A percentile compares a stretch with the other conserved stretches of the same genome.
These are phyloP conservation scores for Glarea lozoyensis DNA, from an alignment of 495 filamentous ascomycete species.

Conservation along the genomic window DNA sequence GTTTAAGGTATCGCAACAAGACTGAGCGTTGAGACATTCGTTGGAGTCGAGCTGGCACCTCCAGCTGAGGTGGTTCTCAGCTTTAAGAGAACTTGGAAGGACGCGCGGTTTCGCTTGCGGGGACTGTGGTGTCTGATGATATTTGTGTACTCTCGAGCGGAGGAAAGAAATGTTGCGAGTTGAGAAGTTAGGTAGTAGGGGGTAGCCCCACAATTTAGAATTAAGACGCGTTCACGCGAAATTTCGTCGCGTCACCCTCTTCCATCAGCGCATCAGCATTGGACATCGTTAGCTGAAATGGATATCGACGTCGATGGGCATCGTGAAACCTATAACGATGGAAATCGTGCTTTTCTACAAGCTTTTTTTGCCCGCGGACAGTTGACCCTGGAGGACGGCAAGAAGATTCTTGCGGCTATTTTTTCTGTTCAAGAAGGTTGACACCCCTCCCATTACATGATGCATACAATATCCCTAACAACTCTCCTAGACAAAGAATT, in stretches of 20 bases:
- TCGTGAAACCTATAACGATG: slow-evolving; percentile 32
- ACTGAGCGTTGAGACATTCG: no score
- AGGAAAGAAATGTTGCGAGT: no score
- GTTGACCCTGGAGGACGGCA: slow-evolving; percentile 65
- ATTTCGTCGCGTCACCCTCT: neutral
- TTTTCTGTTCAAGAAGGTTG: slow-evolving; percentile 40
- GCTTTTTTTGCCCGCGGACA: slow-evolving; percentile 71
- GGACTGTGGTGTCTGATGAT: no score
- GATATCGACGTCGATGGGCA: slow-evolving; percentile 5
- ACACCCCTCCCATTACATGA: neutral
- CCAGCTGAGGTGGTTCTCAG: no score
- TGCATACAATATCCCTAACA: slow-evolving; percentile 1
- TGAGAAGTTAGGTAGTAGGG: no score
- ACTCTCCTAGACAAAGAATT: slow-evolving; percentile 6
- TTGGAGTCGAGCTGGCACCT: no score
- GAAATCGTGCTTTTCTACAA: slow-evolving; percentile 89
- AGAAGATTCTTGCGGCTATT: slow-evolving; percentile 69
- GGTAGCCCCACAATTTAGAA: slow-evolving; percentile 10
- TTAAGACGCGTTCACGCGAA: slow-evolving; percentile 12
- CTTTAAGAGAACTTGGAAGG: no score
- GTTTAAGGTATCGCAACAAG: no score
- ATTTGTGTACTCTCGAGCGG: no score
- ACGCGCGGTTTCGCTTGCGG: no score
- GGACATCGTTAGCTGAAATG: slow-evolving; percentile 3
- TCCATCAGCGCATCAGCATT: neutral